Base-by-base conservation (phyloP, 768 basidiomycete genomes). In the Hypholoma fasciculare region DNA sequence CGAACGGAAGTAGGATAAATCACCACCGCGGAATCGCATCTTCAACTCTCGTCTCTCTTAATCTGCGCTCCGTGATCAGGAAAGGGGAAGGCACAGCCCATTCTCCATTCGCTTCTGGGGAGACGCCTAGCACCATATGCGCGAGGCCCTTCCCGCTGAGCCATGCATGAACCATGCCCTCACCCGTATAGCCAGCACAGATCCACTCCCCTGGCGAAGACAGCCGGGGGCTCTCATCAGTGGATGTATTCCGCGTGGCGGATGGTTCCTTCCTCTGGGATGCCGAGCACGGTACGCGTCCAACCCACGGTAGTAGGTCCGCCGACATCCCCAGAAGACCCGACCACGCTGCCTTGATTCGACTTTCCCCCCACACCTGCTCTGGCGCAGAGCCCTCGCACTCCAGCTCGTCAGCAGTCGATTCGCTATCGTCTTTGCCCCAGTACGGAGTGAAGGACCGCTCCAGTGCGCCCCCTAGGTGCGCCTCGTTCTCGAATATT, bases 231-330 rank as follows among this genome's bases (percentile, higher is more conserved):
- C 37, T 7, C 7, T 14, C 23, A 11, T 53, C 30, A 27, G 34
- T 34, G 30, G 7, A 14, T 44, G 23, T 6, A 14, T 4, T n/a
- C 19, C 20, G 19, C 16, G 11, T 3, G 3, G 48, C 23, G 9
- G 44, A n/a, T 39, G 61, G 65, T 44, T 58, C 62, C 52, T 54
- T 20, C 44, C 86, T 73, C 3, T 79, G 76, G 0, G 87, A 74
- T 6, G 88, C 69, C 27, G 62, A 69, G n/a, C 60, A 61, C 1
- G 86, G 86, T 42, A 90, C 71, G 9, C 85, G 75, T 9, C 89
- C 89, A 42, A 90, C 86, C 89, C 89, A 90, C 4, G 89, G 89
- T 67, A 74, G 69, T 36, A 73, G 70, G 61, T 90, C 89, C 11
- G 77, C 78, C 0, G 89, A 90, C 4, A 83, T 61, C 1, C 83